Conservation (phyloP, 116 monocot genomes). For the Posidonia oceanica region DNA sequence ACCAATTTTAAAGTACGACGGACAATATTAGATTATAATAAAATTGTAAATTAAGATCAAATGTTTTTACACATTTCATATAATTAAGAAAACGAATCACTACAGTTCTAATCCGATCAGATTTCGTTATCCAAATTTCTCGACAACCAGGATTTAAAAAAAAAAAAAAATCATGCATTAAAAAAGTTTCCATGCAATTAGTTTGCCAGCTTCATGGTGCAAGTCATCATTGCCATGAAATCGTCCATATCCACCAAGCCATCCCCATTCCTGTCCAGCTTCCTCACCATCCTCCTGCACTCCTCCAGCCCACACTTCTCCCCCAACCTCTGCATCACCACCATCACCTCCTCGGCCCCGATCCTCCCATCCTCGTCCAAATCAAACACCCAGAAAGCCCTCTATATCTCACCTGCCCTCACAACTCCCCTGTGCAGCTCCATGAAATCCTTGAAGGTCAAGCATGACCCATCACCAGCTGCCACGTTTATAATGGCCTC, state of each 20-base stretch:
- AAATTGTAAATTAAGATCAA: no score
- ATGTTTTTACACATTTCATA: no score
- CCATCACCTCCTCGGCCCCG: constrained; percentile 41
- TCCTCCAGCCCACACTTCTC: constrained; percentile 45
- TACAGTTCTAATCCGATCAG: no score
- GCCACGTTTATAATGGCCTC: constrained; percentile 16
- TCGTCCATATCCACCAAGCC: constrained; percentile 69
- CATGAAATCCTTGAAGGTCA: constrained; percentile 70
- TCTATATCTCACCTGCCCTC: constrained; percentile 28
- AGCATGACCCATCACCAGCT: constrained; percentile 10
- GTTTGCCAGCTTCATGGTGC: constrained; percentile 8
- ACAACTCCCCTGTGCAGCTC: constrained; percentile 63
- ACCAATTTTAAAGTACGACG: no score
- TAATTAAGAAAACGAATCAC: no score
- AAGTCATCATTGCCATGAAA: constrained; percentile 76
- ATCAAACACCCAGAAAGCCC: constrained; percentile 66
- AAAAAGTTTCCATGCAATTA: neutral
- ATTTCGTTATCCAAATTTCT: no score
- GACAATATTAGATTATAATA: no score
- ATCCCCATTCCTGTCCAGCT: constrained; percentile 30
- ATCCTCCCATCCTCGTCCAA: constrained; percentile 53
- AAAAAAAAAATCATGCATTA: no score
- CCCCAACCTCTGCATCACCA: constrained; percentile 34
- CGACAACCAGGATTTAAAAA: no score
- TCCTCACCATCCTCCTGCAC: constrained; percentile 59